phyloP scores from a whole-genome alignment of 192 early-diverging fungal genomes.

The Coemansia sp. region DNA sequence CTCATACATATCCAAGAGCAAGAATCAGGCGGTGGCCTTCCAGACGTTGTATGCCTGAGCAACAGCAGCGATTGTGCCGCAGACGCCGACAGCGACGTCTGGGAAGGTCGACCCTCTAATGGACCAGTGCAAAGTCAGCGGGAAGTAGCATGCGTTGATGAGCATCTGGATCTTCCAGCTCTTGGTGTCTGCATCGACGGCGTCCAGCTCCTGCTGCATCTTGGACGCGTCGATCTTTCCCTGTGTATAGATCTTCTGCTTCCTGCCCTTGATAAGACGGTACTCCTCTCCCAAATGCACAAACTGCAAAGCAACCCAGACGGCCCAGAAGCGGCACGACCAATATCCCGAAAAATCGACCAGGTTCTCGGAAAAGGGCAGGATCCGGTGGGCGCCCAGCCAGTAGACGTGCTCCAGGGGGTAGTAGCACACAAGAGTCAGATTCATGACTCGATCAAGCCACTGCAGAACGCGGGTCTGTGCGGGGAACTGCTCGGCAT shows the following conservation, averaged over 20 bases:
- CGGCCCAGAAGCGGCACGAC: conserved; percentile 97
- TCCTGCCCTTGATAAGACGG: conserved; percentile 57
- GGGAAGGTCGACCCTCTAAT: conserved; percentile 84
- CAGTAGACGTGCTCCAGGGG: conserved; percentile 97
- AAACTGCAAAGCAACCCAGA: conserved; percentile 89
- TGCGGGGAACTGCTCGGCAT: conserved; percentile 74
- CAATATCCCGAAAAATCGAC: conserved; percentile 84
- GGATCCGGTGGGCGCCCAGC: conserved; percentile 83
- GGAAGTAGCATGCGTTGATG: conserved; percentile 93
- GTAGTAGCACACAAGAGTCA: conserved; percentile 85
- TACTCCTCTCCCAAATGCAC: conserved; percentile 73
- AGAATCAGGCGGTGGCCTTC: conserved; percentile 65
- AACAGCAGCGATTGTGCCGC: conserved; percentile 89
- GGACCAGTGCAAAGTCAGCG: conserved; percentile 90
- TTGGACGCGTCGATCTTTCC: conserved; percentile 65
- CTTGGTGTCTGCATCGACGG: conserved; percentile 59
- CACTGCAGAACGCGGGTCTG: conserved; percentile 63
- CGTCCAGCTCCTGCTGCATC: conserved; percentile 68
- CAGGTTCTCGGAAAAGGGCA: conserved; percentile 70
- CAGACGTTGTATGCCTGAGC: conserved; percentile 83
- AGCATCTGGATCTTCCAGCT: conserved; percentile 71
- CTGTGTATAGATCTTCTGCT: conserved; percentile 54
- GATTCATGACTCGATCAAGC: conserved; percentile 86
- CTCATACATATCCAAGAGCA: neutral
- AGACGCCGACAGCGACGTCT: conserved; percentile 88